Percentiles rank a stretch among this genome's conserved stretches.
phyloP scores from a whole-genome alignment of 2,329 filamentous ascomycete genomes.

The Dactylellina sp. region DNA sequence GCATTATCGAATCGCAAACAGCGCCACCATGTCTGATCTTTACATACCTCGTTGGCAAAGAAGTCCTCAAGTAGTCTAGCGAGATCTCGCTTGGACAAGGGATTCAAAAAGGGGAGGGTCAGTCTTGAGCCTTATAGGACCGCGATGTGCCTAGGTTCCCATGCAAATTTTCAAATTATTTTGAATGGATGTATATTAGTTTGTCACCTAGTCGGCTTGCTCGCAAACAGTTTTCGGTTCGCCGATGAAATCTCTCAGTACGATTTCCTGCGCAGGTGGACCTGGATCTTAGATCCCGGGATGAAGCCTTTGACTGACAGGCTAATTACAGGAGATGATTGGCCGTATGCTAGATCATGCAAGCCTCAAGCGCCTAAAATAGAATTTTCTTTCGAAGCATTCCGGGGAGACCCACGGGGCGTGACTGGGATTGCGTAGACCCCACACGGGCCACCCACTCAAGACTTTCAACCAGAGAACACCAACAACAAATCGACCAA shows the following conservation, averaged over 20 bases:
- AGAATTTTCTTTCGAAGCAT: conserved; percentile 35
- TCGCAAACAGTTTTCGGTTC: conserved; percentile 5
- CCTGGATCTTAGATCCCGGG: conserved; percentile 53
- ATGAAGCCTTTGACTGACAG: conserved; percentile 8
- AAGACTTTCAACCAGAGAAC: conserved; percentile 7
- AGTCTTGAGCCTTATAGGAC: conserved; percentile 33
- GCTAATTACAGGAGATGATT: conserved; percentile 22
- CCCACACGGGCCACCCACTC: conserved; percentile 41
- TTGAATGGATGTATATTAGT: not conserved
- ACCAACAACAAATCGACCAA: conserved; percentile 18
- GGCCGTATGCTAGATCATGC: conserved; percentile 30
- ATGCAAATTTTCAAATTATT: conserved; percentile 20
- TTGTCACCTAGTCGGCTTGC: conserved; percentile 28
- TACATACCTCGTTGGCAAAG: conserved; percentile 7
- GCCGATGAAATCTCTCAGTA: not conserved
- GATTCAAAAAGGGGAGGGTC: not conserved
- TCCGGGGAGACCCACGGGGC: conserved; percentile 7
- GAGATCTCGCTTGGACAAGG: conserved; percentile 17
- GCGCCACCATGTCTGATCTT: conserved; percentile 30
- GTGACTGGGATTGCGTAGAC: conserved; percentile 17
- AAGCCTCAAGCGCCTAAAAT: conserved; percentile 56
- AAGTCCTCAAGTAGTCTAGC: not conserved
- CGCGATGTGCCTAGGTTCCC: conserved; percentile 9
- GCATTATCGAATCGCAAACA: conserved; percentile 10
- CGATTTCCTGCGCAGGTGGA: conserved; percentile 25